A percentile compares a stretch with the other conserved stretches of the same genome.
phyloP scores from a whole-genome alignment of 2,329 filamentous ascomycete genomes.

The Ceratocystis alfenasii region DNA sequence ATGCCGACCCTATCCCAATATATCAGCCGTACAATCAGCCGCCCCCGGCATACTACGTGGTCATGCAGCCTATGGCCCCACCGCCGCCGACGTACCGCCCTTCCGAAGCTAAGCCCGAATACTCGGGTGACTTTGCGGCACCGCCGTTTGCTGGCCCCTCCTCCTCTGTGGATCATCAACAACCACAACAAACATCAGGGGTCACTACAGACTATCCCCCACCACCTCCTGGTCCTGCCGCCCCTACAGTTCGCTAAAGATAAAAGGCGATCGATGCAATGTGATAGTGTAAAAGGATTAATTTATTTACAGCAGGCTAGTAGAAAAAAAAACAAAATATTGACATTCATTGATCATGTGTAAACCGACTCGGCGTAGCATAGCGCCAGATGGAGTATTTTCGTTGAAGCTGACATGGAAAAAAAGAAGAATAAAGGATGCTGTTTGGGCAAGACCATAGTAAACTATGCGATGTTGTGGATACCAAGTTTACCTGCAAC shows the following conservation, averaged over 20 bases:
- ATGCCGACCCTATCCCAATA: constrained; percentile 34
- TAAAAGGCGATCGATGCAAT: neutral
- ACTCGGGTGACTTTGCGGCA: constrained; percentile 35
- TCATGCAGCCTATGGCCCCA: constrained; percentile 43
- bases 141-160: constrained; percentile 26
- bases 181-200: constrained; percentile 11
- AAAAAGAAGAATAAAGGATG: too few relatives aligned
- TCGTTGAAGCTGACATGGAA: too few relatives aligned
- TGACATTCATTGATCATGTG: neutral
- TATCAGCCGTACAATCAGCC: constrained; percentile 29
- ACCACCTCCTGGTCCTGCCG: constrained; percentile 8
- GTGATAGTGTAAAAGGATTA: neutral
- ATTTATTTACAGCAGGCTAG: constrained; percentile 9
- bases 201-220: constrained; percentile 20
- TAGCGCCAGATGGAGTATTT: too few relatives aligned
- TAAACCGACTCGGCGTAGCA: too few relatives aligned
- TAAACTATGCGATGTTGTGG: too few relatives aligned
- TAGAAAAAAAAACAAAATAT: constrained; percentile 4
- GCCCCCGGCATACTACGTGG: constrained; percentile 30
- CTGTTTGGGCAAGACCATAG: too few relatives aligned
- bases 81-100: constrained; percentile 49
- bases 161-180: neutral
- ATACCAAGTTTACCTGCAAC: too few relatives aligned
- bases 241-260: neutral
- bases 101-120: constrained; percentile 40